These are phyloP conservation scores for Trichoderma aggressivum DNA, from an alignment of 2,329 filamentous ascomycete genomes.

Conservation along the genomic window DNA sequence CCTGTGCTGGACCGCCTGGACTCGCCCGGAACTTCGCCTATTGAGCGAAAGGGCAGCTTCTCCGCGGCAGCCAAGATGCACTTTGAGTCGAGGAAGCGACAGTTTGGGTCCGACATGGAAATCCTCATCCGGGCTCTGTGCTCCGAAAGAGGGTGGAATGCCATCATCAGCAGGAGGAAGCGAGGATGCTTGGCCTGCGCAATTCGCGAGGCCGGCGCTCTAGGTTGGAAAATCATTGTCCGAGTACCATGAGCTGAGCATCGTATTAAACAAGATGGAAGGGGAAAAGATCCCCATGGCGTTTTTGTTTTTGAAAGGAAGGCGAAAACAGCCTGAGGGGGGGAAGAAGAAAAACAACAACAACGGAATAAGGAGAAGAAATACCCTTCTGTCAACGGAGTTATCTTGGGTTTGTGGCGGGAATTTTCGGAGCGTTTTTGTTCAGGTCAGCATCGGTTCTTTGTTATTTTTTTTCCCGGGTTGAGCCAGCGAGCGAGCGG, in stretches of 20 bases:
- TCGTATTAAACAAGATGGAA: neutral
- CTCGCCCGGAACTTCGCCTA: slow-evolving; percentile 28
- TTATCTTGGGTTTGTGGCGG: slow-evolving; percentile 1
- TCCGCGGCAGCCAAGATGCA: slow-evolving; percentile 51
- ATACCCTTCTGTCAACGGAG: slow-evolving; percentile 6
- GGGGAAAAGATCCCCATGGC: neutral
- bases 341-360: neutral
- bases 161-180: slow-evolving; percentile 63
- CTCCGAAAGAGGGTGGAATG: slow-evolving; percentile 70
- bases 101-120: slow-evolving; percentile 64
- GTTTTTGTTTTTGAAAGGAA: neutral
- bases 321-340: neutral
- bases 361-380: neutral
- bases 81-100: slow-evolving; percentile 53
- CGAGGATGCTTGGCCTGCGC: slow-evolving; percentile 71
- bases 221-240: slow-evolving; percentile 67
- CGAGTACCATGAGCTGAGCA: slow-evolving; percentile 48
- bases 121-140: slow-evolving; percentile 70
- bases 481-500: slow-evolving; percentile 7
- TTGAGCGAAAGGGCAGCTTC: slow-evolving; percentile 37
- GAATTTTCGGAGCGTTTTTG: slow-evolving; percentile 5
- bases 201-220: slow-evolving; percentile 68
- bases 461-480: neutral
- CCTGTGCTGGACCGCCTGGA: slow-evolving; percentile 41
- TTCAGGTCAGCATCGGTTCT: neutral